Conservation (phyloP, 2,329 filamentous ascomycete genomes). For the Curvularia eragrostidis region DNA sequence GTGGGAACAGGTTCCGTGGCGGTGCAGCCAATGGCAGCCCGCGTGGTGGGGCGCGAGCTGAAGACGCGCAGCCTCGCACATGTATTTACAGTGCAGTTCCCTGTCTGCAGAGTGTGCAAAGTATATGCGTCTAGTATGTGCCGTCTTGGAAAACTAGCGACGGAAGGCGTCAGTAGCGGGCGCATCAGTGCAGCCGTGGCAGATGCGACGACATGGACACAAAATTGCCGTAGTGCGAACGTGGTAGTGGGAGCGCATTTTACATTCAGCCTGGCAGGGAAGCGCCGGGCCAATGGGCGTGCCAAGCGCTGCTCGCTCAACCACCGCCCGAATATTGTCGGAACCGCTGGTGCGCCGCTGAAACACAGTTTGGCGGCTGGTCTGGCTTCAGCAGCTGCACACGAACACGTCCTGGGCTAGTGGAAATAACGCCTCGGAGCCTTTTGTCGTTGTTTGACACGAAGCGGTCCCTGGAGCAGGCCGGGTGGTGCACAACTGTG, state of each 20-base stretch:
- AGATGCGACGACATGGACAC: neutral
- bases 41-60: neutral
- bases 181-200: neutral
- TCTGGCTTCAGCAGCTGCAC: neutral
- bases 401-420: neutral
- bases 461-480: too few relatives aligned
- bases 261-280: too few relatives aligned
- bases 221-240: slow-evolving; percentile 12
- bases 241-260: slow-evolving; percentile 9
- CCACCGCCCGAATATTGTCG: slow-evolving; percentile 9
- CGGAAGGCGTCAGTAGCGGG: slow-evolving; percentile 7
- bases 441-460: neutral
- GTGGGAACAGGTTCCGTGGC: slow-evolving; percentile 1
- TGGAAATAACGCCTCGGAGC: neutral
- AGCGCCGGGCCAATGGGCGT: neutral
- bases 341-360: slow-evolving; percentile 3
- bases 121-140: too few relatives aligned
- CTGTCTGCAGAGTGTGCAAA: too few relatives aligned
- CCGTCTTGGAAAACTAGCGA: slow-evolving; percentile 2
- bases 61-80: neutral
- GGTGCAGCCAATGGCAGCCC: neutral
- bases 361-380: neutral
- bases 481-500: too few relatives aligned
- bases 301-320: neutral
- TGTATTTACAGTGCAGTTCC: too few relatives aligned